These are phyloP conservation scores for Dendryphion nanum DNA, from an alignment of 2,329 filamentous ascomycete species.

Conservation along the genomic window DNA sequence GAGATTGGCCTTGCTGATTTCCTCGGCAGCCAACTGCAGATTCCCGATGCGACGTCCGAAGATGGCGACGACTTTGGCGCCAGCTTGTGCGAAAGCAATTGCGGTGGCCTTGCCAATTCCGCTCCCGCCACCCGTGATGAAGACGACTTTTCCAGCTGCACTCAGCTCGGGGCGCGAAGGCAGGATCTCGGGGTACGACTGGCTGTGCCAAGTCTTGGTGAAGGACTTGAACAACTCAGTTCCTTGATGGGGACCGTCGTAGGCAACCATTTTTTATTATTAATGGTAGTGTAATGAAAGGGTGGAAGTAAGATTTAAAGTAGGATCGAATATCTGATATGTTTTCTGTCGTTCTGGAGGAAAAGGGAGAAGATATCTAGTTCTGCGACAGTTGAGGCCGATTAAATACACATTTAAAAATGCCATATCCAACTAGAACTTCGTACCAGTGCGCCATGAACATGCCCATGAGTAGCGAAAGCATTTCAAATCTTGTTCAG, in stretches of 20 bases:
- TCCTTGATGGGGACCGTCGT: constrained; percentile 6
- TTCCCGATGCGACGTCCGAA: constrained; percentile 22
- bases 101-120: constrained; percentile 11
- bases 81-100: constrained; percentile 8
- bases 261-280: constrained; percentile 5
- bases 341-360: constrained; percentile 7
- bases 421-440: neutral
- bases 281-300: constrained; percentile 20
- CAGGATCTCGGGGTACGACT: constrained; percentile 38
- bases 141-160: constrained; percentile 11
- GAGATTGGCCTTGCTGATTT: constrained; percentile 7
- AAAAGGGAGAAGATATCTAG: constrained; percentile 5
- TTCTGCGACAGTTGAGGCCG: neutral
- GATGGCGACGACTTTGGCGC: constrained; percentile 9
- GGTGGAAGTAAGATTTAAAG: neutral
- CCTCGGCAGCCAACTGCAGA: constrained; percentile 6
- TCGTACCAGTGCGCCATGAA: too few relatives aligned
- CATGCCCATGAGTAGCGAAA: constrained; percentile 4
- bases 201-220: constrained; percentile 38
- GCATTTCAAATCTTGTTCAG: constrained; percentile 8
- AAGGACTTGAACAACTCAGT: constrained; percentile 24
- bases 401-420: constrained; percentile 5
- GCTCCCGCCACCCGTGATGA: constrained; percentile 34
- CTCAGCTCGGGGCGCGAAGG: constrained; percentile 19
- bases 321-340: neutral